These are phyloP conservation scores for Cutaneotrichosporon curvatum DNA, from an alignment of 1,284 basidiomycete genomes.

Conservation along the genomic window DNA sequence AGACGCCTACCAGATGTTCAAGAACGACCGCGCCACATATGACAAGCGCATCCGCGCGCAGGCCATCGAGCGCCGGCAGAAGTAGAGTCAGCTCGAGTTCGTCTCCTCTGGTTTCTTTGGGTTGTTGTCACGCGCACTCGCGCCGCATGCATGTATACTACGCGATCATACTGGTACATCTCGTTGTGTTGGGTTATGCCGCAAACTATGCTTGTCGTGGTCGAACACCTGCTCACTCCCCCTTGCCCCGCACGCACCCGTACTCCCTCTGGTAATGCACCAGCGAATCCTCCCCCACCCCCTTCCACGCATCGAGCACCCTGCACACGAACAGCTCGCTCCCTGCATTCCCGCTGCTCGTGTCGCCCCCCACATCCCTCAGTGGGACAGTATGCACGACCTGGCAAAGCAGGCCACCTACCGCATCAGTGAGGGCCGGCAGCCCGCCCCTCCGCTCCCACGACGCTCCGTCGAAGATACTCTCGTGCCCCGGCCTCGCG, in stretches of 20 bases:
- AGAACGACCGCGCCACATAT: slow-evolving; percentile 86
- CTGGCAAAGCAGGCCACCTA: slow-evolving; percentile 27
- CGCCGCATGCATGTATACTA: no score
- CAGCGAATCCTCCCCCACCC: slow-evolving; percentile 20
- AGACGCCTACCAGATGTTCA: slow-evolving; percentile 96
- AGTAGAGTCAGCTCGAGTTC: slow-evolving; percentile 47
- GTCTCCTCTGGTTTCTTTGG: neutral
- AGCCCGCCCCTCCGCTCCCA: slow-evolving; percentile 11
- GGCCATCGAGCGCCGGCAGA: slow-evolving; percentile 65
- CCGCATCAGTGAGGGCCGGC: slow-evolving; percentile 16
- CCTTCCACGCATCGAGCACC: slow-evolving; percentile 23
- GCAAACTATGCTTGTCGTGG: no score
- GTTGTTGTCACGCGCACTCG: slow-evolving; percentile 1
- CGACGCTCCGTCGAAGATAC: slow-evolving; percentile 22
- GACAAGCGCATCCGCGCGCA: slow-evolving; percentile 75
- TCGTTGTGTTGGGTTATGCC: neutral
- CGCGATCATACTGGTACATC: no score
- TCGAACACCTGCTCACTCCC: neutral
- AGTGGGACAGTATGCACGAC: slow-evolving; percentile 24
- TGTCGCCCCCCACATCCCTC: slow-evolving; percentile 13
- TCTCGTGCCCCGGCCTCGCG: slow-evolving; percentile 23
- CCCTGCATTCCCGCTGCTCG: slow-evolving; percentile 15
- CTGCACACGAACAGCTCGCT: slow-evolving; percentile 43
- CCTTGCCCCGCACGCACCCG: neutral
- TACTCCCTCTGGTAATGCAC: slow-evolving; percentile 36